Evolutionary conservation across 305 asterid species (phyloP), one percentile per base, ranked within the genome.

Genomic region (Petunia hybrid): DNA sequence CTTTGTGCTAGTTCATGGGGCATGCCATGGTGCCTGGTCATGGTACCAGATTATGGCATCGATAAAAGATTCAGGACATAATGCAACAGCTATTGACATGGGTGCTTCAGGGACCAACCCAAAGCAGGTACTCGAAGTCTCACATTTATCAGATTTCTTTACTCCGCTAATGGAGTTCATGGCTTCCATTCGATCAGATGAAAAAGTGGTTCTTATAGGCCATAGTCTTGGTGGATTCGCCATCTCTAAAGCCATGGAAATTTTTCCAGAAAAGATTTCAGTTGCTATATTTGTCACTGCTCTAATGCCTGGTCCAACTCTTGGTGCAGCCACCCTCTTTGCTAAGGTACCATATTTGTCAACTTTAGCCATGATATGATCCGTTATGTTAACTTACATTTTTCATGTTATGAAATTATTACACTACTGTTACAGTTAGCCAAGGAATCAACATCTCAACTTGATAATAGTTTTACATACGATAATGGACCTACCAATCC

Each of bases 211-310:
- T 12, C 63, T 83, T 14, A 67, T 83, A 5, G 62, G 62, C 46
- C 83, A 83, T 31, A 71, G 83, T 12, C 75, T 61, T 4, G 85
- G 85, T 35, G 83, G 85, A 36, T 56, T 51, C 12, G 69, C 76
- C 53, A 14, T 79, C 7, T 46, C 85, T 51, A 46, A 68, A 12
- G 85, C 85, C 22, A 83, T 79, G 85, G 85, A 79, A 31, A 83
- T 4, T 12, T 83, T 71, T 65, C 80, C 83, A 3, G 61, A 70
- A 39, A 83, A 83, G 63, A 73, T 83, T 76, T 59, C 76, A 60
- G 83, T 79, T 63, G 76, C 83, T 31, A 80, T 83, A 3, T 79
- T 83, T 73, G 48, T 79, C 38, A 41, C 83, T 46, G 83, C 85
- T 16, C 42, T 46, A 35, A 78, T 83, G 85, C 85, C 85, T 61